Percentiles rank a stretch among this genome's conserved stretches.
phyloP scores from a whole-genome alignment of 129 eudicot species.

The Daucus carota region DH1_v3.0 NC_030381.2:36753501-36754000 shows the following conservation, averaged over 20 bases:
- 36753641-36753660: slow-evolving; percentile 44
- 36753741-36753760: slow-evolving; percentile 20
- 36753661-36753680: slow-evolving; percentile 33
- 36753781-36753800: slow-evolving; percentile 22
- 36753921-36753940: slow-evolving; percentile 20
- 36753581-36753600: neutral
- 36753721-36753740: slow-evolving; percentile 19
- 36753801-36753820: slow-evolving; percentile 30
- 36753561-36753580: neutral
- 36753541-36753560: neutral
- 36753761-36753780: slow-evolving; percentile 26
- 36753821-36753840: slow-evolving; percentile 36
- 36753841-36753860: slow-evolving; percentile 23
- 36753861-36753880: slow-evolving; percentile 34
- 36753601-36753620: slow-evolving; percentile 17
- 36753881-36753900: slow-evolving; percentile 36
- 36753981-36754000: slow-evolving; percentile 37
- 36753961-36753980: slow-evolving; percentile 31
- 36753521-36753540: neutral
- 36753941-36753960: slow-evolving; percentile 31
- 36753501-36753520: neutral
- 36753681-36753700: slow-evolving; percentile 27
- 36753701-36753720: slow-evolving; percentile 17
- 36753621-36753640: slow-evolving; percentile 21
- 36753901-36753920: slow-evolving; percentile 17